These are phyloP conservation scores for Ganoderma lingzhi DNA, from an alignment of 1,284 basidiomycete genomes.

Conservation along the genomic window DNA sequence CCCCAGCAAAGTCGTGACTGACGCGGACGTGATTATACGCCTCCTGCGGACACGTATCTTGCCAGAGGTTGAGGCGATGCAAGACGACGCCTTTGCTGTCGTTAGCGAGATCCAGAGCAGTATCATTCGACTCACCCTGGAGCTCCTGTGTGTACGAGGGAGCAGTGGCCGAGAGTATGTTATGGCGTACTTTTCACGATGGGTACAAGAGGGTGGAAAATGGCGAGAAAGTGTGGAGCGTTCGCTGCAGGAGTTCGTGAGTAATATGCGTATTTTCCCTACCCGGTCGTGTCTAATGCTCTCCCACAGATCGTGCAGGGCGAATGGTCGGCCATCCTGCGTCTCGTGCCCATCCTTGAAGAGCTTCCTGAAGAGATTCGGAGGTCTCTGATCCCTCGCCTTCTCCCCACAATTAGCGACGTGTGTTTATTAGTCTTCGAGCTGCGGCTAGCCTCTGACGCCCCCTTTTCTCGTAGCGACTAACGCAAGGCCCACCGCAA, in stretches of 20 bases:
- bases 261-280: conserved; percentile 18
- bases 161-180: conserved; percentile 39
- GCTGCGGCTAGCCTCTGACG: background rate
- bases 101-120: conserved; percentile 35
- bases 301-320: conserved; percentile 48
- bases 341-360: conserved; percentile 51
- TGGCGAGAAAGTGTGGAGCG: conserved; percentile 55
- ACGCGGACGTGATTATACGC: conserved; percentile 46
- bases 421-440: conserved; percentile 45
- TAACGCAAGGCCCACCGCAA: conserved; percentile 58
- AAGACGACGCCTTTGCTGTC: conserved; percentile 35
- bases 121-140: conserved; percentile 49
- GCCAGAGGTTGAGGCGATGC: conserved; percentile 53
- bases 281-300: conserved; percentile 11
- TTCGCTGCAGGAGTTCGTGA: conserved; percentile 52
- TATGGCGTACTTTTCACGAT: conserved; percentile 47
- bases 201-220: conserved; percentile 48
- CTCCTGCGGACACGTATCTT: conserved; percentile 57
- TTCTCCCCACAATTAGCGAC: conserved; percentile 62
- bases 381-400: conserved; percentile 37
- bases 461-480: conserved; percentile 42
- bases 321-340: conserved; percentile 52
- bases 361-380: conserved; percentile 55
- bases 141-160: conserved; percentile 49
- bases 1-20: conserved; percentile 30